phyloP scores from a whole-genome alignment of 2,329 filamentous ascomycete species.

The Tolypocladium paradoxum region DNA sequence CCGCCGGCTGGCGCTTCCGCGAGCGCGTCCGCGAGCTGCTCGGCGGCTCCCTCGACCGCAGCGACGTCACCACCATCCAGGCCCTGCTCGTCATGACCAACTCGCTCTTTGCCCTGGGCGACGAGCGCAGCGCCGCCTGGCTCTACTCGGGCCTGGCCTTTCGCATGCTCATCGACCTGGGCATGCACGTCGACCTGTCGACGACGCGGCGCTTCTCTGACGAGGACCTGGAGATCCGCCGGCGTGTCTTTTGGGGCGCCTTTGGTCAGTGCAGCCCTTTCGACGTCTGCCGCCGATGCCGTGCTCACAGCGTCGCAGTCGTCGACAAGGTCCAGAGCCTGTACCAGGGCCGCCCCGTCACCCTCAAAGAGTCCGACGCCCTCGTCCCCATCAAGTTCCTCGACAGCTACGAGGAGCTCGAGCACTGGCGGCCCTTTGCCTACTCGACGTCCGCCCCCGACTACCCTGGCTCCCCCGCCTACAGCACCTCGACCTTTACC shows the following conservation, averaged over 20 bases:
- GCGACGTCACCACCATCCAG: conserved; percentile 43
- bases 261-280: conserved; percentile 1
- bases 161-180: conserved; percentile 42
- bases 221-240: conserved; percentile 33
- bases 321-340: conserved; percentile 43
- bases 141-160: conserved; percentile 47
- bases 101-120: conserved; percentile 37
- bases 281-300: too few relatives aligned
- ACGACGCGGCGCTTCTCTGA: conserved; percentile 23
- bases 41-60: conserved; percentile 31
- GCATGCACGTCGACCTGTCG: conserved; percentile 35
- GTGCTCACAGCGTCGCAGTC: conserved; percentile 2
- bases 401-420: conserved; percentile 41
- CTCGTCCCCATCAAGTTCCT: conserved; percentile 35
- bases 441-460: conserved; percentile 17
- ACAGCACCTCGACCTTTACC: conserved; percentile 31
- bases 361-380: conserved; percentile 32
- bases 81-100: conserved; percentile 40
- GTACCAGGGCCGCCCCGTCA: conserved; percentile 41
- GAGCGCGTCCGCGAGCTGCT: conserved; percentile 35
- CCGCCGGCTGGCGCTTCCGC: conserved; percentile 36
- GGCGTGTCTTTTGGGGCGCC: conserved; percentile 12
- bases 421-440: conserved; percentile 36
- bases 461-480: conserved; percentile 25
- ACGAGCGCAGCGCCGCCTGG: conserved; percentile 43